Base-by-base conservation (phyloP, 1,139 yeast species). In the Scheffersomyces cryptocercus region DNA sequence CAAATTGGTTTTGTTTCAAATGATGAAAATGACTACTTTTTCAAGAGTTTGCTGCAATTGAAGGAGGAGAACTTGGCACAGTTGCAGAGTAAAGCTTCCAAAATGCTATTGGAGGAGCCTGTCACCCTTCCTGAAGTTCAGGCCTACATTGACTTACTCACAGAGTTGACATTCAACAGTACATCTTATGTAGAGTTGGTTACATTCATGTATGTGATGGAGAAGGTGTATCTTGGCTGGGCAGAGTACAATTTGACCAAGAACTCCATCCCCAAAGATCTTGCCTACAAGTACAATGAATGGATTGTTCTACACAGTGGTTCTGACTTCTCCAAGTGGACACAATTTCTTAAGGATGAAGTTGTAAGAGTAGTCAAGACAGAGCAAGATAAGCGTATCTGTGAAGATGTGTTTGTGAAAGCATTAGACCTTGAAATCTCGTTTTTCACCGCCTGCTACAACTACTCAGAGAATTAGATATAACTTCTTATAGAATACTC, bases 271-370 rank as follows among this genome's bases (percentile, higher is more conserved):
- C 62, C 70, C 1, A 42, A 50, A 2, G 54, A 62, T 34, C 61
- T 79, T 31, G 64, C 65, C 28, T 77, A 73, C 64, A 77, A 75
- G 50, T 62, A 73, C 47, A 68, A 70, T 41, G 79, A 75, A 41
- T 79, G 84, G 84, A 72, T 79, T 35, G 66, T 61, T 39, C 61
- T 79, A 40, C 84, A 79, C 51, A 72, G 75, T 47, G 84, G 84
- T 6, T 61, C 60, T 1, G 75, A 58, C 8, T 79, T 79, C 45
- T 59, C 67, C 16, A 54, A 50, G 2, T 79, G 84, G 84, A 75
- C 75, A 6, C 48, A 60, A 2, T 78, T 79, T 45, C 61, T 79
- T 39, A 61, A 56, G 36, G 45, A 49, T 3, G 82, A 79, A 50
- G 79, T 78, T 2, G 68, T 75, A 39, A 58, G 78, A 44, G 72